Conservation (phyloP, 352 stramenopile species). For the Phytophthora litchii region DNA sequence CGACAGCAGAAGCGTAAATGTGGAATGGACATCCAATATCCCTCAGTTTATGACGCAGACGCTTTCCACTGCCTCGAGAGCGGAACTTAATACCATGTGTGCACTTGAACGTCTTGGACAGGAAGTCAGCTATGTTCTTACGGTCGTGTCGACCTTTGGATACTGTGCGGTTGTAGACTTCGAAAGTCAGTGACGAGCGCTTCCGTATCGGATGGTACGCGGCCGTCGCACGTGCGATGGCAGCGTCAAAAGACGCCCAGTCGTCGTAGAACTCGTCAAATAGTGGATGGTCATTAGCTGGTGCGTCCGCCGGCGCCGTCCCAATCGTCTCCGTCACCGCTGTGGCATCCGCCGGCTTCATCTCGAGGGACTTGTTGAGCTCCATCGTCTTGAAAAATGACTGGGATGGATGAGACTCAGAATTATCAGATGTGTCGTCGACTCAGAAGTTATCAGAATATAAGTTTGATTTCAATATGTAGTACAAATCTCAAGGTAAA, state of each 20-base stretch:
- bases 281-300: conserved; percentile 30
- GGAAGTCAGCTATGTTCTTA: conserved; percentile 72
- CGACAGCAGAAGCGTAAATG: conserved; percentile 74
- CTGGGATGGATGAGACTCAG: background rate
- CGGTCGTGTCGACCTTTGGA: conserved; percentile 83
- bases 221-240: conserved; percentile 62
- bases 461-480: conserved; percentile 10
- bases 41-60: conserved; percentile 66
- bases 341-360: conserved; percentile 13
- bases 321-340: conserved; percentile 6
- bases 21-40: conserved; percentile 84
- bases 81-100: conserved; percentile 87
- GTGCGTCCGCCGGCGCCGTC: background rate
- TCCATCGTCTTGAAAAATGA: conserved; percentile 25
- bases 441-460: conserved; percentile 17
- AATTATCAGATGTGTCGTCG: background rate
- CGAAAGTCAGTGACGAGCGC: conserved; percentile 82
- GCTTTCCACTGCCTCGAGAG: conserved; percentile 69
- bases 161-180: conserved; percentile 88
- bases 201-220: conserved; percentile 82
- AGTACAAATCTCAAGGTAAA: conserved; percentile 5
- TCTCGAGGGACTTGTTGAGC: conserved; percentile 29
- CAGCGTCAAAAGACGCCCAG: conserved; percentile 71
- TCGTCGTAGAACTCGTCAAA: conserved; percentile 83
- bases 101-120: conserved; percentile 87